phyloP scores from a whole-genome alignment of 2,329 filamentous ascomycete genomes.

The Colletotrichum sp. region DNA sequence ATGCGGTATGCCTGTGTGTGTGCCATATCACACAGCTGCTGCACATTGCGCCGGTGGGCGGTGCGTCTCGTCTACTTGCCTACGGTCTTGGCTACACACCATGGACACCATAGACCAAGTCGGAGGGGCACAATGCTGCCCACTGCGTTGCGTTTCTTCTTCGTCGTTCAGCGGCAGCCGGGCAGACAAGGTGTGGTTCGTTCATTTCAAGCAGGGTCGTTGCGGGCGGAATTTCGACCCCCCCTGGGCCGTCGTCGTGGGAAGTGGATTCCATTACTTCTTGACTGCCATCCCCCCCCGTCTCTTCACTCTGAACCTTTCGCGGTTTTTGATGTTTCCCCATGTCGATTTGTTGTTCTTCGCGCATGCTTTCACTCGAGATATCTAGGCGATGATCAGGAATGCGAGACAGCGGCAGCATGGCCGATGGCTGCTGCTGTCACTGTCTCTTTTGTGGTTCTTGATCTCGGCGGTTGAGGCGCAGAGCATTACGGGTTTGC shows the following conservation, averaged over 20 bases:
- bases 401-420: neutral
- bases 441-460: neutral
- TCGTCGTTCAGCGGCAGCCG: neutral
- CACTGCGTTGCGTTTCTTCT: neutral
- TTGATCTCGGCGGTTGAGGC: neutral
- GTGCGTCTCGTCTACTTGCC: neutral
- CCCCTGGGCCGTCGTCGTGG: neutral
- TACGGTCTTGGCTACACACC: neutral
- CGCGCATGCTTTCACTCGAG: neutral
- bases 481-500: neutral
- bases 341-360: neutral
- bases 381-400: slow-evolving; percentile 10
- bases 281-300: neutral
- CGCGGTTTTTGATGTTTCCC: neutral
- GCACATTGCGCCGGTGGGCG: neutral
- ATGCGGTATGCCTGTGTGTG: neutral
- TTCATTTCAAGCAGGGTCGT: neutral
- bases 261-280: neutral
- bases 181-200: neutral
- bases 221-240: neutral
- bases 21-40: neutral
- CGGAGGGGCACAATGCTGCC: neutral
- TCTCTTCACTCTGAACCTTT: neutral
- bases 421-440: neutral
- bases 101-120: neutral